Base-by-base conservation (phyloP, 2,329 filamentous ascomycete species). In the Nannizziopsis barbatae region DNA sequence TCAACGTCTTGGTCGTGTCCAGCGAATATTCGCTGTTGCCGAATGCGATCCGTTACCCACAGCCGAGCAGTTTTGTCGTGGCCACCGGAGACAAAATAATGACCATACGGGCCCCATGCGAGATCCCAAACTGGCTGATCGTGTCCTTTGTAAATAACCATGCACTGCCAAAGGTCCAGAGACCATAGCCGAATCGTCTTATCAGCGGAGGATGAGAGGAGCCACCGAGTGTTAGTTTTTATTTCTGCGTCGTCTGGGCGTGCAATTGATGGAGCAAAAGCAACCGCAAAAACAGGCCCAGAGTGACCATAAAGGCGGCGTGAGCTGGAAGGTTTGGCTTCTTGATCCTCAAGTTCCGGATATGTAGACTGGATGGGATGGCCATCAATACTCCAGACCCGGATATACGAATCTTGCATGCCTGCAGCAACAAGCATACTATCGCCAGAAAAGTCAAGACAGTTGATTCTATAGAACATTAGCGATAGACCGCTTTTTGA, bases 1-100 rank as follows among this genome's bases (percentile, higher is more conserved):
- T 93, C 93, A n/a, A 95, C 86, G 56, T 87, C 83, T 15, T 88
- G 86, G 57, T 96, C 89, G 61, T 98, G 92, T 1, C 92, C 92
- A 2, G 90, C 86, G 53, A 95, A 82, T 42, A 96, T 77, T 38
- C 92, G 83, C 53, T 92, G 79, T 9, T 88, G 85, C 18, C 88
- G 88, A 38, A 93, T 89, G 55, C 94, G 86, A 60, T 95, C 89
- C 53, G 93, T 93, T 53, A 83, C 83, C 86, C 90, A 98, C 10
- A 96, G 73, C 12, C 92, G 82, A 7, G 88, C 86, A 1, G 86
- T 93, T 65, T 87, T 88, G 66, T 98, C 92, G 65, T 87, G 86
- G 7, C 86, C 87, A 32, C 80, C 84, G 5, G 84, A 89, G 33
- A 86, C 75, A 62, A 98, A 98, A 69, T 98, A 98, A 66, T 96